Evolutionary conservation across 768 basidiomycete genomes (phyloP).

Genomic region (Russula virescens): DNA sequence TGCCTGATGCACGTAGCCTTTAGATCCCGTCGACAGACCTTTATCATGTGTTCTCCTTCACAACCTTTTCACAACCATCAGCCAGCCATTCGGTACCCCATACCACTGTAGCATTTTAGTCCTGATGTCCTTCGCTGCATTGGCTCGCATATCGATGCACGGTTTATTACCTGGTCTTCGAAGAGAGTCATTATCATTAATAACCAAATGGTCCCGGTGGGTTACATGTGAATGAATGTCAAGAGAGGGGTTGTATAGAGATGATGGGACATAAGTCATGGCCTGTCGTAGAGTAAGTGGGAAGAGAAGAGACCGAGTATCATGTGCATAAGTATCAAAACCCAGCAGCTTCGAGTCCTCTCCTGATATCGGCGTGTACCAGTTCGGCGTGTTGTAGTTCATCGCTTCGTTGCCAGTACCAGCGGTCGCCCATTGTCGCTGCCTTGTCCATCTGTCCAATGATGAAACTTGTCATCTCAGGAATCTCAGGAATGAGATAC

Average conservation of each 20-base stretch:
- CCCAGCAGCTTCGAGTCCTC: slow-evolving; percentile 61
- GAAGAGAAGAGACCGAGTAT: neutral
- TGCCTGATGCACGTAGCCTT: slow-evolving; percentile 7
- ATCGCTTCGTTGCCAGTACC: slow-evolving; percentile 55
- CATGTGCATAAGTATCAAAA: slow-evolving; percentile 37
- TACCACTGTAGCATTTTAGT: slow-evolving; percentile 29
- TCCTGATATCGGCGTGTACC: slow-evolving; percentile 58
- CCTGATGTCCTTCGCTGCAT: slow-evolving; percentile 25
- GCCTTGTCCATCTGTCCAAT: slow-evolving; percentile 40
- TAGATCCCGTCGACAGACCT: slow-evolving; percentile 13
- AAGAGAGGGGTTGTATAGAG: neutral
- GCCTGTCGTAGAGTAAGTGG: neutral
- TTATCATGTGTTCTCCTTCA: slow-evolving; percentile 4
- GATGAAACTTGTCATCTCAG: slow-evolving; percentile 44
- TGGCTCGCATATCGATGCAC: slow-evolving; percentile 39
- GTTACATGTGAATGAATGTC: slow-evolving; percentile 1
- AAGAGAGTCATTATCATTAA: slow-evolving; percentile 15
- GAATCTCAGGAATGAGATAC: slow-evolving; percentile 45
- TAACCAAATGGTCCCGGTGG: slow-evolving; percentile 1
- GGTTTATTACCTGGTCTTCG: slow-evolving; percentile 29
- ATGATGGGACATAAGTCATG: neutral
- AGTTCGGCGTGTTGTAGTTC: slow-evolving; percentile 56
- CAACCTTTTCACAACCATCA: slow-evolving; percentile 7
- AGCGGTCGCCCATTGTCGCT: slow-evolving; percentile 39
- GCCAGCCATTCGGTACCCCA: slow-evolving; percentile 16